Evolutionary conservation across 371 early-diverging fungal genomes (phyloP).

Genomic region (Mucor sp.): DNA sequence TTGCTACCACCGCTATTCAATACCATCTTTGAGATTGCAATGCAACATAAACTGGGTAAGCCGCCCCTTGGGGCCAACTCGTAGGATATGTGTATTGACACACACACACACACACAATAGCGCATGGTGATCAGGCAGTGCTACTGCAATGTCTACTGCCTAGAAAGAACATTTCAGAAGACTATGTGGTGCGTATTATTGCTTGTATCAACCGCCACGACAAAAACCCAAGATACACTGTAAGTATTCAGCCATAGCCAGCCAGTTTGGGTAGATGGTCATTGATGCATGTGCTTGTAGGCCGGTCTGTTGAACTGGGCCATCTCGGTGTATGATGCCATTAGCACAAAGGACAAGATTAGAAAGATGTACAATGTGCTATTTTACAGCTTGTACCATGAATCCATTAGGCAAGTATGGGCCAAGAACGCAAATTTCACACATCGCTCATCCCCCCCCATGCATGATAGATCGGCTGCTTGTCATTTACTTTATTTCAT

Average conservation of each 20-base stretch:
- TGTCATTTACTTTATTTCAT: conserved; percentile 60
- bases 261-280: background rate
- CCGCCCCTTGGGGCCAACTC: too few relatives aligned
- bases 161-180: conserved; percentile 42
- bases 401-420: conserved; percentile 35
- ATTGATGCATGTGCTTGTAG: background rate
- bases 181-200: conserved; percentile 41
- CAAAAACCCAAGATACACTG: conserved; percentile 20
- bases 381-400: conserved; percentile 49
- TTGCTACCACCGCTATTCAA: background rate
- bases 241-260: conserved; percentile 5
- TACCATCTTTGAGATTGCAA: background rate
- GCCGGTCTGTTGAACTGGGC: conserved; percentile 46
- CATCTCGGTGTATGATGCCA: conserved; percentile 48
- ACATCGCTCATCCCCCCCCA: background rate
- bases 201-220: conserved; percentile 36
- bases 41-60: background rate
- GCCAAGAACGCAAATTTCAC: background rate
- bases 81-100: background rate
- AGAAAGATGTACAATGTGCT: conserved; percentile 47
- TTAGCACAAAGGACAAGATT: conserved; percentile 42
- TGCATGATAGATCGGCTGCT: conserved; percentile 28
- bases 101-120: too few relatives aligned
- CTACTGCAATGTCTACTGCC: conserved; percentile 47
- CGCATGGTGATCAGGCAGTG: background rate